Base-by-base conservation (phyloP, 1,284 basidiomycete genomes). In the Tilletia setariae region DNA sequence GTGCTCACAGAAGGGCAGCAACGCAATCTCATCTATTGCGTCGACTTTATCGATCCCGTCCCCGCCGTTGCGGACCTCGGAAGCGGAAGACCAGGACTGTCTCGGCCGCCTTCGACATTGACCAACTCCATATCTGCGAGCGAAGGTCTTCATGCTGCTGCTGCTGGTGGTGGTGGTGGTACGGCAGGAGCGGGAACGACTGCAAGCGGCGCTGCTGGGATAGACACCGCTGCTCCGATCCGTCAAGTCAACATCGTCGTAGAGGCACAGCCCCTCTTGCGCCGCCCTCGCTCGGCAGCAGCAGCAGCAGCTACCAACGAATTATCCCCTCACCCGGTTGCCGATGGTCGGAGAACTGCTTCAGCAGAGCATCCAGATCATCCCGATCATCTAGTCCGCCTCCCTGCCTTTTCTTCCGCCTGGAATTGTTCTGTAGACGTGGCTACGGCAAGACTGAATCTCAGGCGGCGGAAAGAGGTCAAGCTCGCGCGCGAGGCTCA, bases 181-280 rank as follows among this genome's bases (percentile, higher is more conserved):
- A 44, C 43, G 43, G n/a, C n/a, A n/a, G n/a, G n/a, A n/a, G n/a
- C n/a, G n/a, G n/a, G n/a, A n/a, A n/a, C n/a, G n/a, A n/a, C n/a
- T n/a, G n/a, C n/a, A n/a, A n/a, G n/a, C n/a, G n/a, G n/a, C n/a
- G 35, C 35, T 40, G 35, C 35, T 40, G 35, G 35, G 35, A 40
- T 40, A 4, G 35, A 40, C 35, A 40, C 35, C 4, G 11, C 28
- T 7, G 16, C 28, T 21, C 56, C 9, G 2, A 30, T 61, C 15
- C 56, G 56, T 25, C 56, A 61, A 30, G 56, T 61, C 56, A 61
- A 61, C 32, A 61, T 61, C 32, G 56, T 61, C 19, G 56, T 61
- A 25, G 56, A 61, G 7, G 56, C 56, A 3, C 23, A 30, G 16
- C 56, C 56, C 2, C 32, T 61, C 8, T 30, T 61, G 15, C 28